These are phyloP conservation scores for Hygrophila difformis DNA, from an alignment of 257 asterid species.

Conservation along the genomic window DNA sequence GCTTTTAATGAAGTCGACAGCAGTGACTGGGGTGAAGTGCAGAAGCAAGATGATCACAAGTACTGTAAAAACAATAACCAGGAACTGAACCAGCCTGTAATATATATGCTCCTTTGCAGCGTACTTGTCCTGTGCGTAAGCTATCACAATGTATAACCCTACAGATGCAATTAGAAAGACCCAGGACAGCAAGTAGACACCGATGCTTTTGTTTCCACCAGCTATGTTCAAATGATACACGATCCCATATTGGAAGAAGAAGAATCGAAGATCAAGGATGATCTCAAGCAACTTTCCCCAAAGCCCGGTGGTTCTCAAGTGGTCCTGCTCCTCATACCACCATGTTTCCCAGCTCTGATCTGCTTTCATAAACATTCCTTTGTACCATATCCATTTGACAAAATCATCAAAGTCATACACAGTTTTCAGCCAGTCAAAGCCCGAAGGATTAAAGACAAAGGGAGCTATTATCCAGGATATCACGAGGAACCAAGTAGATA, in stretches of 20 bases:
- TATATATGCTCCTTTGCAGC: constrained; percentile 61
- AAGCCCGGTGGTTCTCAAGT: constrained; percentile 82
- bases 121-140: constrained; percentile 74
- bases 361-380: constrained; percentile 64
- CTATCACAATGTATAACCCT: constrained; percentile 46
- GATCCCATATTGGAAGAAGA: constrained; percentile 91
- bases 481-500: constrained; percentile 91
- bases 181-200: constrained; percentile 89
- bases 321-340: constrained; percentile 97
- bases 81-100: constrained; percentile 76
- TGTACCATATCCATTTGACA: constrained; percentile 78
- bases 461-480: constrained; percentile 89
- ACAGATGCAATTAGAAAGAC: constrained; percentile 46
- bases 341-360: constrained; percentile 92
- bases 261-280: constrained; percentile 78
- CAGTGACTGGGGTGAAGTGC: constrained; percentile 32
- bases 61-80: constrained; percentile 40
- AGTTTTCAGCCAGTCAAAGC: constrained; percentile 93
- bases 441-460: constrained; percentile 81
- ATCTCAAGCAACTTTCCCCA: constrained; percentile 95
- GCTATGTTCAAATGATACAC: constrained; percentile 74
- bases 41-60: constrained; percentile 45
- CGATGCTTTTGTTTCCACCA: constrained; percentile 34
- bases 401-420: constrained; percentile 85
- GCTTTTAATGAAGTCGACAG: constrained; percentile 54